Percentiles rank a stretch among this genome's conserved stretches.
These are phyloP conservation scores for Pelargonium nanum DNA, from an alignment of 345 rosid genomes.

Conservation along the genomic window DNA sequence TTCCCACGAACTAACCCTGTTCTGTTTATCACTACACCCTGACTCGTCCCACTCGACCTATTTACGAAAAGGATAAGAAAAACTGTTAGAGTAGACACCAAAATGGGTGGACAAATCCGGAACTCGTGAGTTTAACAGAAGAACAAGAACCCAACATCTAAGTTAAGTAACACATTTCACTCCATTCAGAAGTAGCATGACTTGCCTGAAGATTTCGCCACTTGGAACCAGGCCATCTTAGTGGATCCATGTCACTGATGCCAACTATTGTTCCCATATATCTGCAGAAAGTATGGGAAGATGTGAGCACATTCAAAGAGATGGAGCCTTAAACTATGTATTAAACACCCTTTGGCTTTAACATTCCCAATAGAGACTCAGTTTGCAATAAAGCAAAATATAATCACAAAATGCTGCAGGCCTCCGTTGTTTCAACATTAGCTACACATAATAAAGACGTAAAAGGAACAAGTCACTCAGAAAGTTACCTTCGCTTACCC, in stretches of 20 bases:
- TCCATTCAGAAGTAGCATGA: slow-evolving; percentile 1
- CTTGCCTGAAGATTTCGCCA: slow-evolving; percentile 93
- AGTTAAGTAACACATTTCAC: neutral
- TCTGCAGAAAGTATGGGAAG: slow-evolving; percentile 26
- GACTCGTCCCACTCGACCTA: slow-evolving; percentile 99
- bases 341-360: too few species aligned
- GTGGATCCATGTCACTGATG: slow-evolving; percentile 73
- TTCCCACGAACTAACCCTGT: slow-evolving; percentile 94
- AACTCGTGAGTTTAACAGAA: neutral
- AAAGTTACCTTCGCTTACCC: slow-evolving; percentile 67
- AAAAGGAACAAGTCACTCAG: too few species aligned
- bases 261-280: slow-evolving; percentile 95
- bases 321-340: too few species aligned
- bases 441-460: too few species aligned
- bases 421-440: too few species aligned
- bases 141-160: neutral
- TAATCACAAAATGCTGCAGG: too few species aligned
- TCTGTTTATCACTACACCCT: slow-evolving; percentile 83
- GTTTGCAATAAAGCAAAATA: neutral
- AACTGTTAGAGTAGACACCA: too few species aligned
- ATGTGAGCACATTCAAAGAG: neutral
- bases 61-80: neutral
- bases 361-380: too few species aligned
- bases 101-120: too few species aligned
- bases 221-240: slow-evolving; percentile 95